Percentiles rank a stretch among this genome's conserved stretches.
Evolutionary conservation across 306 rosid genomes (phyloP).

Genomic region (Comarum palustre): DNA sequence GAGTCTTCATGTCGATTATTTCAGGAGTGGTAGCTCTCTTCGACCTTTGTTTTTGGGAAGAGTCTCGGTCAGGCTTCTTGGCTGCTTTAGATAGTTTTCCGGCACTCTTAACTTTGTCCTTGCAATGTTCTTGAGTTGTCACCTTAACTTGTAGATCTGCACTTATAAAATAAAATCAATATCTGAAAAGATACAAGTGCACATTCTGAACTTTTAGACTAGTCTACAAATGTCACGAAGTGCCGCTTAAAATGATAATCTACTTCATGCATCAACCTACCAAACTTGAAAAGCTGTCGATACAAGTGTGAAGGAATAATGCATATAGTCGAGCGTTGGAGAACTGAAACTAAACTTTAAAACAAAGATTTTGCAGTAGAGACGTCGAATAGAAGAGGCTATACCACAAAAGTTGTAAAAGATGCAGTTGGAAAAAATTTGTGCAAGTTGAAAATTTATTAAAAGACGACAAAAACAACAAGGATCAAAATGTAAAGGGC

Average conservation of each 20-base stretch:
- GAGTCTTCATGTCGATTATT: constrained; percentile 25
- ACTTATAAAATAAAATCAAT: neutral
- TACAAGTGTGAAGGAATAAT: neutral
- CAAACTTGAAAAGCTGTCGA: neutral
- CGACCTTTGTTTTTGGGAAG: constrained; percentile 11
- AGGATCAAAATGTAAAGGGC: neutral
- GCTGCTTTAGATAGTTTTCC: constrained; percentile 23
- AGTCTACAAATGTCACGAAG: neutral
- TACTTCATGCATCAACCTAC: neutral
- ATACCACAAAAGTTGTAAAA: neutral
- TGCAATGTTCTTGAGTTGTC: constrained; percentile 24
- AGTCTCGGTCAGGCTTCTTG: constrained; percentile 11
- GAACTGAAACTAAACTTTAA: neutral
- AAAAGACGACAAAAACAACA: neutral
- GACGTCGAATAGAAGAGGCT: neutral
- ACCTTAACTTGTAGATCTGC: constrained; percentile 56
- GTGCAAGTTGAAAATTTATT: neutral
- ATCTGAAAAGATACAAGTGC: neutral
- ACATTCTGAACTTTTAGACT: neutral
- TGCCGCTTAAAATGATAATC: neutral
- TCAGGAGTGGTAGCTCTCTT: constrained; percentile 20
- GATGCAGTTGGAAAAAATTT: neutral
- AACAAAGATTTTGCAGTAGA: neutral
- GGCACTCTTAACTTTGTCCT: constrained; percentile 22
- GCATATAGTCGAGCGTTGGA: neutral